Percentiles rank a stretch among this genome's conserved stretches.
Conservation (phyloP, 768 basidiomycete genomes). For the Boletus tylopilopsis region DNA sequence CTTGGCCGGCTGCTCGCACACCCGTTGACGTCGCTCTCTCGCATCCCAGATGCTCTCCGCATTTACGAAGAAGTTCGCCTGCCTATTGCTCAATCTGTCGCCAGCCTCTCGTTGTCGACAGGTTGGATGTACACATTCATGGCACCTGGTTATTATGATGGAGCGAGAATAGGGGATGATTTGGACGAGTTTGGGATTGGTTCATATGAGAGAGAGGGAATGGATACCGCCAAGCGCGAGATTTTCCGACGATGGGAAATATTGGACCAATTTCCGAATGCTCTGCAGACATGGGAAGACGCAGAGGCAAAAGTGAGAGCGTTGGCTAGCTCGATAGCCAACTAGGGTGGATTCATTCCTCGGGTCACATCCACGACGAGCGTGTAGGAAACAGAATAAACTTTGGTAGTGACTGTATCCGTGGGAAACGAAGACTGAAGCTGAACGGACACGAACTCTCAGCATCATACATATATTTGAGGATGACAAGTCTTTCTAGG, state of each 20-base stretch:
- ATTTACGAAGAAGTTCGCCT: constrained; percentile 15
- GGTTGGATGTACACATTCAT: constrained; percentile 20
- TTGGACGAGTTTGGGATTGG: constrained; percentile 7
- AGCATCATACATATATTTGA: no score
- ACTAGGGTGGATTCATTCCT: no score
- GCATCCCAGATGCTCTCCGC: constrained; percentile 1
- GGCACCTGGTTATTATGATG: constrained; percentile 21
- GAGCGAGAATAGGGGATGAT: constrained; percentile 7
- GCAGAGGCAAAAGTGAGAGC: constrained; percentile 13
- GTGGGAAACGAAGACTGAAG: no score
- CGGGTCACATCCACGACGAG: not conserved
- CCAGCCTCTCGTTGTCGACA: constrained; percentile 11
- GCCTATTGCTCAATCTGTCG: constrained; percentile 12
- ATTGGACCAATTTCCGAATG: constrained; percentile 5
- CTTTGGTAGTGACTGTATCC: no score
- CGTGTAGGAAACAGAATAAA: no score
- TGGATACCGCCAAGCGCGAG: constrained; percentile 12
- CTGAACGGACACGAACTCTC: no score
- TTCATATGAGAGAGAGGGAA: constrained; percentile 14
- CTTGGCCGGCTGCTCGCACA: constrained; percentile 26
- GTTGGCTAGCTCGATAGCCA: not conserved
- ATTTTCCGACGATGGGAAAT: constrained; percentile 15
- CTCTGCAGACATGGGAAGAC: constrained; percentile 13
- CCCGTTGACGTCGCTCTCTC: constrained; percentile 5
- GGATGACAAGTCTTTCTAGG: no score